Base-by-base conservation (phyloP, 305 asterid species). In the Fraxinus baroniana region DNA sequence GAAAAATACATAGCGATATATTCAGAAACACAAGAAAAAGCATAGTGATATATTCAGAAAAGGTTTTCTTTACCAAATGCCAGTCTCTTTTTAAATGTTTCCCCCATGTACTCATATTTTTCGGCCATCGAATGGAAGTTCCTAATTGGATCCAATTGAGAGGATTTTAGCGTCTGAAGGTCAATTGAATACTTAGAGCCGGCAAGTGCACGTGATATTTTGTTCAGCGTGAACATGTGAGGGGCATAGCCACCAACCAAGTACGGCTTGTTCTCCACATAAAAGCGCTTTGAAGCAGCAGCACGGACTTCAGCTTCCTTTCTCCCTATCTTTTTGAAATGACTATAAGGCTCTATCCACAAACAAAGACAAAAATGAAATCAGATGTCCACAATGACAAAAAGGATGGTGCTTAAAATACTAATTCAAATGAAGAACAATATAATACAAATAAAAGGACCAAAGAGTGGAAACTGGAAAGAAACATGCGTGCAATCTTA, bases 211-310 rank as follows among this genome's bases (percentile, higher is more conserved):
- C 79, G 44, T 81, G 91, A 89, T 57, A 24, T 82, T 82, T 83
- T 87, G 85, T 82, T 88, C 87, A 90, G 86, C 79, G 83, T 79
- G 72, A 89, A 85, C 87, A 88, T 90, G 68, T 90, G 95, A 74
- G 88, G 97, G 87, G 96, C 84, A 91, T 85, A 89, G 73, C 98
- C 98, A 85, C 97, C 95, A 85, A 94, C 94, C 85, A 97, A 84
- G 87, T 93, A 88, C 68, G 98, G 98, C 89, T 84, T 88, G 83
- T 97, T 95, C 91, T 95, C 96, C 83, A 97, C 93, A 88, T 91
- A 95, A 86, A 92, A 85, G 83, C 96, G 97, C 90, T 97, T 97
- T 76, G 94, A 89, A 81, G 94, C 95, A 83, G 96, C 95, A 77
- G 93, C 87, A 79, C 90, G 92, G 78, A 88, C 92, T 87, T 92